phyloP scores from a whole-genome alignment of 148 eudicot genomes.

The Cornus controversa region DNA sequence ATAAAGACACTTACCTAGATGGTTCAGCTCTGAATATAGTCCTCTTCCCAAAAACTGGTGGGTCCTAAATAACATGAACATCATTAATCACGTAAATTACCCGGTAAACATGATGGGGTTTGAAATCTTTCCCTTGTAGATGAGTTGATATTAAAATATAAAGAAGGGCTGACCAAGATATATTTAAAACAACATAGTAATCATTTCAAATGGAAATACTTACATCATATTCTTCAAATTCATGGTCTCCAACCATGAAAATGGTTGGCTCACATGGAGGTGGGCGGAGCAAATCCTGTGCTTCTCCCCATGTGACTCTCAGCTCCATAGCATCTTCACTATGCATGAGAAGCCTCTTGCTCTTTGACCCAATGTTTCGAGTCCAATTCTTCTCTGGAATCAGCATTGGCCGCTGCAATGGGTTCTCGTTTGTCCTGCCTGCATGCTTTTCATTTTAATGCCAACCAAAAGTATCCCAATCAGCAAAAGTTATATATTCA shows the following conservation, averaged over 20 bases:
- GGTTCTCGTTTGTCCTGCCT: slow-evolving; percentile 47
- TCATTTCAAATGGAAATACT: no score
- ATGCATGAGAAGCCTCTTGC: slow-evolving; percentile 73
- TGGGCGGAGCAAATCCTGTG: slow-evolving; percentile 82
- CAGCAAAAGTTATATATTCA: slow-evolving; percentile 25
- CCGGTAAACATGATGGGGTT: background rate
- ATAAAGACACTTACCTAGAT: slow-evolving; percentile 56
- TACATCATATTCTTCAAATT: slow-evolving; percentile 88
- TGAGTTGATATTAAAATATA: no score
- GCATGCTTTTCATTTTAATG: slow-evolving; percentile 44
- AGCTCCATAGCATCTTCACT: slow-evolving; percentile 77
- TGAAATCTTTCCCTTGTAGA: background rate
- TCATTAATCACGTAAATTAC: background rate
- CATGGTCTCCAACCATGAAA: slow-evolving; percentile 60
- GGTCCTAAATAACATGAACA: slow-evolving; percentile 55
- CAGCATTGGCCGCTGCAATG: slow-evolving; percentile 36
- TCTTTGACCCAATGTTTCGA: slow-evolving; percentile 68
- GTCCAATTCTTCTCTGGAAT: slow-evolving; percentile 63
- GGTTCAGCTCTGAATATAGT: slow-evolving; percentile 48
- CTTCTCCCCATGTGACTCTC: slow-evolving; percentile 79
- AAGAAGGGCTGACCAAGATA: no score
- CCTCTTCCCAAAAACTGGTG: no score
- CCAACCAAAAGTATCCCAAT: slow-evolving; percentile 27
- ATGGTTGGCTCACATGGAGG: slow-evolving; percentile 61
- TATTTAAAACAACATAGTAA: no score